Base-by-base conservation (phyloP, 2,329 filamentous ascomycete species). In the Microthyrium microscopicum region DNA sequence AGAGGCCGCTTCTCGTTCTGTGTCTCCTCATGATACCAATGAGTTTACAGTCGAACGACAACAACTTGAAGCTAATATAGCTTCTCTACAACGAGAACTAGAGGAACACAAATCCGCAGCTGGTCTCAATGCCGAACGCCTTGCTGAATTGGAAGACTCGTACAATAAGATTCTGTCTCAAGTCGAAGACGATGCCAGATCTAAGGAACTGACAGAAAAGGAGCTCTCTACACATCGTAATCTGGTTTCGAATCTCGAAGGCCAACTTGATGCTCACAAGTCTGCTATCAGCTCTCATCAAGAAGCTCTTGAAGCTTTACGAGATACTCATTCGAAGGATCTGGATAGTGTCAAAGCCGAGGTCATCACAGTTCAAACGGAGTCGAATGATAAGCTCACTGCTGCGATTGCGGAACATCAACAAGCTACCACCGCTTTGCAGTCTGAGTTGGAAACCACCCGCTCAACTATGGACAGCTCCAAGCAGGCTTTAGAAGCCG, bases 31-130 rank as follows among this genome's bases (percentile, higher is more conserved):
- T 30, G 47, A 47, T 27, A 29, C 52, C 26, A 41, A 42, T 13
- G 47, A 47, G 4, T 44, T 46, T 17, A 44, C 45, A 29, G 44
- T 61, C 5, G 53, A 59, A 27, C 46, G 55, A 34, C 58, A 62
- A 46, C 51, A 52, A 12, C 25, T 44, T 4, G 61, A 73, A 38
- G 61, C 67, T 24, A 62, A 64, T 16, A 55, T 73, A 8, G 61
- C 64, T 34, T 49, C 58, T 16, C 56, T 94, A 26, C 77, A 79
- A 40, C 65, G 58, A 38, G 77, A 92, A 49, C 76, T 94, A 34
- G 73, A 85, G 33, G 74, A 83, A 48, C 84, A 92, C 57, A 85
- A 80, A 56, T 59, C 66, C 3, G 70, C 79, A 24, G 76, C 91
- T 44, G 66, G 68, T 41, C 66, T 61, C 42, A 81, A 85, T 45